Evolutionary conservation across 768 basidiomycete genomes (phyloP), one percentile per base, ranked within the genome.

Genomic region (Boletellus ananas): DNA sequence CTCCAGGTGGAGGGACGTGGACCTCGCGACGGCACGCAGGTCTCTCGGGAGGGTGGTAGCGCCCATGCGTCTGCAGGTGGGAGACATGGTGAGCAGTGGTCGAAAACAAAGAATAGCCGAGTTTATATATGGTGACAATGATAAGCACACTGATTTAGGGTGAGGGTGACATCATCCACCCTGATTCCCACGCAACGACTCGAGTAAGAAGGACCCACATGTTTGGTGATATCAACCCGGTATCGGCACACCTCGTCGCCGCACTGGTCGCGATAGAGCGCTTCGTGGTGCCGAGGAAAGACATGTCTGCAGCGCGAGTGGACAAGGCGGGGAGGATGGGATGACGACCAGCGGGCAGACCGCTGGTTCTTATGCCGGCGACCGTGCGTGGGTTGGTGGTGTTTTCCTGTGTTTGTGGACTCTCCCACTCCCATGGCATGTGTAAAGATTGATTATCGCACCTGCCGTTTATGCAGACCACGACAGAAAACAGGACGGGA

Each of bases 21-120:
- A 72, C 68, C 69, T 72, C 48, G 72, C 62, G 14, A 70, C 46
- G n/a, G 54, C 47, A 7, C 69, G 69, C 17, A 78, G 43, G 37
- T 70, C 68, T 9, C 49, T 56, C 0, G 75, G 73, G 31, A 71
- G 67, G 4, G 75, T 65, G 57, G 73, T 67, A 38, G 75, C 74
- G 1, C 69, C 63, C 59, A 69, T 63, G 45, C 63, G 70, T 14
- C 77, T 78, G 44, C 54, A 55, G 34, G 50, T 42, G 37, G 50
- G 36, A 0, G 41, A 11, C 64, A 64, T 68, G 23, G 47, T 48
- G 0, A 17, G 46, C 20, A 34, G 42, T 10, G 16, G 16, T 36
- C 42, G 17, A 41, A 42, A 18, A 51, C 36, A 46, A 39, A 29
- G 6, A 25, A 33, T 1, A 17, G 18, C 20, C 33, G 17, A 40